Base-by-base conservation (phyloP, 306 rosid species). In the Pueraria montana region DNA sequence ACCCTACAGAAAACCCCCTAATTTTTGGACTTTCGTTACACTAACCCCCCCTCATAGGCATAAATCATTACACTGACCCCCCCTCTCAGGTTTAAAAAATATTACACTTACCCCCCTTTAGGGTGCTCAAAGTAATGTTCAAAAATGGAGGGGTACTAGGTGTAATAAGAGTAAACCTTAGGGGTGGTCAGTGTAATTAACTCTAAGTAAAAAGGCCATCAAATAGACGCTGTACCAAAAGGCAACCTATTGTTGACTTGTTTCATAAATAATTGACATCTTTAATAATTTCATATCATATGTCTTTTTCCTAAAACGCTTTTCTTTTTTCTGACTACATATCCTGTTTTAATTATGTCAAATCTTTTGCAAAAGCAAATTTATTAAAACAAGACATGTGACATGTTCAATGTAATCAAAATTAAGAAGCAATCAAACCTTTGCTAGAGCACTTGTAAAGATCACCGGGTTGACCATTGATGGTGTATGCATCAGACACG, bases 391-490 rank as follows among this genome's bases (percentile, higher is more conserved):
- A 74, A 45, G 66, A 74, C 72, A 79, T 46, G 80, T 45, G 72
- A 21, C 24, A 42, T 63, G 66, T 49, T 55, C 5, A 26, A 69
- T 18, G 65, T 17, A 26, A 71, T 11, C 2, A 59, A 73, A 79
- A 61, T 21, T 55, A 61, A 43, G 71, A 80, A 56, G 26, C 13
- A 66, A 68, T 17, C 17, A 77, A 65, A 91, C 95, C 90, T 91
- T 91, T 81, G 89, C 34, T 86, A n/a, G 99, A 96, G 84, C 99
- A 96, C 1, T 91, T 87, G 89, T 96, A 96, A 42, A 96, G 91
- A 50, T 96, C 98, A 27, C 99, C 99, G 4, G 98, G 99, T 86
- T 96, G 99, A 72, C 97, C 99, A 78, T 96, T 94, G 68, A 96
- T 88, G 49, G 99, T 96, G 80, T 80, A 96, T 0, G 99, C 98